Base-by-base conservation (phyloP, 768 basidiomycete genomes). In the Leucocoprinus sp. region DNA sequence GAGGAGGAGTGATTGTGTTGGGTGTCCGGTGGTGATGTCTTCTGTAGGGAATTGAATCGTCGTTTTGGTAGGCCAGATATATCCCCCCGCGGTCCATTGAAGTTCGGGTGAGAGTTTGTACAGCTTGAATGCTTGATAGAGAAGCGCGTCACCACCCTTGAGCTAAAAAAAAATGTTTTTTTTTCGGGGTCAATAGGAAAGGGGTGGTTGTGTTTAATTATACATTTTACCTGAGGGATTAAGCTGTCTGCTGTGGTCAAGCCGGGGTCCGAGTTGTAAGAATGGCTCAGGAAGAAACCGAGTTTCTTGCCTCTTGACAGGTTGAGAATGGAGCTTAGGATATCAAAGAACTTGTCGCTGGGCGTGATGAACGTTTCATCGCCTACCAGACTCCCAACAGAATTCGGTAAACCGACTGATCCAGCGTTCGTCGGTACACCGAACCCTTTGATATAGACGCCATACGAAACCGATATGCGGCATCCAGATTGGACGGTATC, bases 51-150 rank as follows among this genome's bases (percentile, higher is more conserved):
- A 72, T 55, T 88, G 83, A 15, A 88, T 80, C 0, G 75, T 72
- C 41, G 76, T 75, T 54, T 84, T 82, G 19, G 76, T 68, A 0
- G 85, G 79, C 87, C 88, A 90, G 50, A 90, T 70, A 59, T 83
- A 88, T 15, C 85, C 85, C 1, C 85, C 86, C 24, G 88, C 87
- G 14, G 80, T 78, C 82, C 84, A 90, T 49, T 83, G 83, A 1
- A 90, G 70, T 50, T 83, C 83, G 0, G 84, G 83, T 1, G 65
- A 60, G 37, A 90, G 76, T 49, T 87, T 87, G 68, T 80, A 86
- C 29, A 82, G 60, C 60, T 84, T 86, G 58, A 89, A 64, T 2
- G 85, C 82, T 42, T 85, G 82, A 59, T 85, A 87, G 6, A 90
- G 61, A 24, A 86, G 60, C 3, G 81, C 78, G 55, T 90, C 87